phyloP scores from a whole-genome alignment of 2,329 filamentous ascomycete species.

The Scedosporium boydii region DNA sequence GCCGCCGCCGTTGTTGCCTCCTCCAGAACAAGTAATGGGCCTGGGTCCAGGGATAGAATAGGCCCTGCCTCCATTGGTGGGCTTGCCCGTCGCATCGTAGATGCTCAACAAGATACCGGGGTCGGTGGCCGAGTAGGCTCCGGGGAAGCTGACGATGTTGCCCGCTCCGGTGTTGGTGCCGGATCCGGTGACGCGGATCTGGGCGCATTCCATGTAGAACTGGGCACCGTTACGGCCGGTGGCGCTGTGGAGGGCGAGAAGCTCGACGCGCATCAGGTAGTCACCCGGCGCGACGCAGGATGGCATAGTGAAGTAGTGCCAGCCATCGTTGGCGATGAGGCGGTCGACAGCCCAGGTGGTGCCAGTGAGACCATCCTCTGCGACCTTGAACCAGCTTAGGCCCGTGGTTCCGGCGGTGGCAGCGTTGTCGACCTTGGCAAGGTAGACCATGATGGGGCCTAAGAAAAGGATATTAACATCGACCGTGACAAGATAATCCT shows the following conservation, averaged over 20 bases:
- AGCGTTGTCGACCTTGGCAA: slow-evolving; percentile 38
- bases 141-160: slow-evolving; percentile 23
- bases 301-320: slow-evolving; percentile 27
- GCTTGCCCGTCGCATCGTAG: slow-evolving; percentile 20
- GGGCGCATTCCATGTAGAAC: slow-evolving; percentile 17
- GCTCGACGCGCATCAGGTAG: slow-evolving; percentile 32
- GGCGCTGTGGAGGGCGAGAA: slow-evolving; percentile 30
- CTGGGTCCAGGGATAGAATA: slow-evolving; percentile 26
- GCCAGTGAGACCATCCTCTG: slow-evolving; percentile 26
- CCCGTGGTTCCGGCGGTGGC: slow-evolving; percentile 25
- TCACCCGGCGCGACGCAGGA: slow-evolving; percentile 27
- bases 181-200: slow-evolving; percentile 17
- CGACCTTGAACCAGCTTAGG: slow-evolving; percentile 42
- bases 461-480: background rate
- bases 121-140: slow-evolving; percentile 22
- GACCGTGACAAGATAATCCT: background rate
- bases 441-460: slow-evolving; percentile 38
- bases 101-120: slow-evolving; percentile 24
- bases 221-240: slow-evolving; percentile 13
- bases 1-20: background rate
- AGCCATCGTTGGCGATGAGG: slow-evolving; percentile 16
- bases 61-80: slow-evolving; percentile 19
- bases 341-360: slow-evolving; percentile 20
- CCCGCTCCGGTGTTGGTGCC: slow-evolving; percentile 12
- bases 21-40: slow-evolving; percentile 15